Evolutionary conservation across 1,284 basidiomycete genomes (phyloP), one percentile per base, ranked within the genome.

Genomic region (Moniliella sp.): DNA sequence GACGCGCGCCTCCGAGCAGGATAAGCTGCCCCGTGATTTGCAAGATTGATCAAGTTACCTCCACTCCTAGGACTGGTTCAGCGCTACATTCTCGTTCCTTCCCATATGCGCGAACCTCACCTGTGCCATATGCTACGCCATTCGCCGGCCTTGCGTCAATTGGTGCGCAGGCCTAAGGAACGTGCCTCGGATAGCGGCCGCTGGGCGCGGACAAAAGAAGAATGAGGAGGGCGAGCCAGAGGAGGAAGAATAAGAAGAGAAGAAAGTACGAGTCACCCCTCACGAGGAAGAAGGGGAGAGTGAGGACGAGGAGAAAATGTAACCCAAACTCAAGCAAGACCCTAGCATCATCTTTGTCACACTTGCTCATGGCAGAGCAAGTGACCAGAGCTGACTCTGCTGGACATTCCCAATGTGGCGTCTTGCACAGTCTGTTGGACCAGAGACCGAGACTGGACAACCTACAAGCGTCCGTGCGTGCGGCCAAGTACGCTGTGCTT

Each of bases 301-400:
- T 5, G 37, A 31, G 9, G 28, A 28, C 15, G 30, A 39, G 13
- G 43, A 45, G 3, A 38, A 39, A 7, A 43, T 45, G 32, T 77
- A 78, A 50, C 78, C 37, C 12, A 15, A 31, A 74, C 21, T 23
- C 8, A 23, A 23, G n/a, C 8, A 86, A 37, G n/a, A n/a, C 70
- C 82, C 62, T 0, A 97, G 86, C 4, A 94, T 99, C 56, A 83
- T 99, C 43, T 99, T 97, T 62, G 83, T 83, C 39, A 71, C 75
- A 76, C 27, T 74, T 84, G 35, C 72, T 75, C 27, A 88, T 82
- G 0, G 86, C 78, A 0, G 86, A 84, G 13, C 51, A 61, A 14
- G 43, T 64, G 5, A 83, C 86, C 48, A 68, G 93, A 31, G 27
- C 64, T 72, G 2, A 41, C 33, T 12, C 42, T 54, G 15, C 68